Base-by-base conservation (phyloP, 1,284 basidiomycete species). In the Ganoderma resinaceum region DNA sequence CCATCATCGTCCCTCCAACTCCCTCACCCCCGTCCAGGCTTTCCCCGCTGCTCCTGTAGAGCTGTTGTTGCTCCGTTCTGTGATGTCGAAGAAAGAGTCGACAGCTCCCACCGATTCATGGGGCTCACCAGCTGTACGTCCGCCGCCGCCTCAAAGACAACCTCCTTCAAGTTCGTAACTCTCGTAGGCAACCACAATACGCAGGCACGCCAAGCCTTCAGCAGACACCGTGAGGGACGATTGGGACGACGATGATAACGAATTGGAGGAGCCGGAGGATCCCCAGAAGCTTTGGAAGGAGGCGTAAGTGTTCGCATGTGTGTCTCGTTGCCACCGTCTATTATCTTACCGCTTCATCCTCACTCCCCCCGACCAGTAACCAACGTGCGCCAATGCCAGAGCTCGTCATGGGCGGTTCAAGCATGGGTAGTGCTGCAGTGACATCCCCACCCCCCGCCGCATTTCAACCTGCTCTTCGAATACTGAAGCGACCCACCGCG, bases 171-270 rank as follows among this genome's bases (percentile, higher is more conserved):
- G 46, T 12, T 23, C 55, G 57, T 49, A 40, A 23, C 58, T 18
- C 42, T 63, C 23, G 29, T 46, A 63, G 35, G 46, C 57, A 26
- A 6, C 61, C 33, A 3, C 66, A 20, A 18, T 42, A 4, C 49
- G 26, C 37, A 26, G 58, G 9, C 52, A 38, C 29, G 20, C 42
- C 26, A 26, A 26, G 12, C n/a, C 42, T 5, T n/a, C 31, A 6
- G 9, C 58, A 16, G 40, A 68, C 37, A 58, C 66, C 29, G 77
- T 84, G 20, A 78, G 78, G 20, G 83, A 84, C 60, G 83, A 82
- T 68, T 86, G 85, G 85, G 85, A 85, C 59, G 78, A 80, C 18
- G 84, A 85, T 42, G 79, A 81, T 1, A 81, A 79, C 5, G 78
- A 82, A 0, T 76, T 74, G 38, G 77, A 76, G 9, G 75, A 73